phyloP scores from a whole-genome alignment of 345 rosid species.

The Punica granatum region DNA sequence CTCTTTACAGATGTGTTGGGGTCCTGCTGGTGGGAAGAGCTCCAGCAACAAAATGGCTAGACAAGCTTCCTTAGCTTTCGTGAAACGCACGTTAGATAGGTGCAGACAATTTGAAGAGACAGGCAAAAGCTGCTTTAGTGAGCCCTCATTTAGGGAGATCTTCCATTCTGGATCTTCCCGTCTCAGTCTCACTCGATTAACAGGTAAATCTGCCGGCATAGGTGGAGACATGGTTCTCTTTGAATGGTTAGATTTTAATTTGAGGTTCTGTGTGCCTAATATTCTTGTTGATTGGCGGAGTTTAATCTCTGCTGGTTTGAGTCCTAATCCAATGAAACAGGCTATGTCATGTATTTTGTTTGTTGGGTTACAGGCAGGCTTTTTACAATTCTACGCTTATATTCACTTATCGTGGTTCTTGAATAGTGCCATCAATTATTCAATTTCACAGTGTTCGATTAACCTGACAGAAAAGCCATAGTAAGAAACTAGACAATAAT shows the following conservation, averaged over 20 bases:
- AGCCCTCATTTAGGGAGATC: constrained; percentile 56
- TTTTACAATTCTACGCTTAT: no score
- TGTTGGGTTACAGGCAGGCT: background rate
- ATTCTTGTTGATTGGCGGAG: background rate
- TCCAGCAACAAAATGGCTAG: constrained; percentile 70
- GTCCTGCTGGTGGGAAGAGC: constrained; percentile 67
- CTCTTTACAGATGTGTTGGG: constrained; percentile 53
- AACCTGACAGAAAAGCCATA: no score
- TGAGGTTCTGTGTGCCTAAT: background rate
- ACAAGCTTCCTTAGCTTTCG: constrained; percentile 77
- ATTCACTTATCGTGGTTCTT: no score
- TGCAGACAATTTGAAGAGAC: constrained; percentile 69
- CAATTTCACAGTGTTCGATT: no score
- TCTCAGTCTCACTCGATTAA: constrained; percentile 19
- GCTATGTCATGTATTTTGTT: background rate
- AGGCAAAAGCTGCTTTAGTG: constrained; percentile 83
- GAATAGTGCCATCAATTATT: no score
- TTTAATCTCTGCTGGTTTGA: background rate
- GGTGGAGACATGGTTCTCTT: background rate
- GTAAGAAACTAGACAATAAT: no score
- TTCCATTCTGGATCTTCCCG: constrained; percentile 41
- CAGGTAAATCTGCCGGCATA: background rate
- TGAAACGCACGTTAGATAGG: constrained; percentile 61
- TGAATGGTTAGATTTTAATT: background rate
- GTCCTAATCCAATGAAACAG: background rate